Conservation (phyloP, 139 green algal species). For the Yamagishiella unicocca region DNA sequence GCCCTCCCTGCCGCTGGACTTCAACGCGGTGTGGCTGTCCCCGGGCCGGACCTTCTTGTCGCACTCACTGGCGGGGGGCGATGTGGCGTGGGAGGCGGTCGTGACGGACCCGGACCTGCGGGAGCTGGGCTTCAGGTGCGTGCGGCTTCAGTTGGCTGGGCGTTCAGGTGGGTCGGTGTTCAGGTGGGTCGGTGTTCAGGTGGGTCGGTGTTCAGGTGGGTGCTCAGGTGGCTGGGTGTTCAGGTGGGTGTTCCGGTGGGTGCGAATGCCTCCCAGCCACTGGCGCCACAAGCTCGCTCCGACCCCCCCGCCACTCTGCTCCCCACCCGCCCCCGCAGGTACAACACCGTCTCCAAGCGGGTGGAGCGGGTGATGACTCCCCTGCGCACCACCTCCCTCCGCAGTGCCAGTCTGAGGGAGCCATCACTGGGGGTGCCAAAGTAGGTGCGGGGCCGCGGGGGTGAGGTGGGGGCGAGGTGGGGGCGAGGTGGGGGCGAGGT, state of each 20-base stretch:
- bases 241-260: neutral
- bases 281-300: neutral
- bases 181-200: neutral
- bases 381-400: neutral
- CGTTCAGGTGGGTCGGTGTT: neutral
- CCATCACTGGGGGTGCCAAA: neutral
- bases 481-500: neutral
- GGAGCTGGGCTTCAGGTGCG: constrained; percentile 29
- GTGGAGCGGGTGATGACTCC: constrained; percentile 10
- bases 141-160: neutral
- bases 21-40: constrained; percentile 41
- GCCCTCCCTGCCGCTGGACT: constrained; percentile 54
- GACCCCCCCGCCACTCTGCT: neutral
- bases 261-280: neutral
- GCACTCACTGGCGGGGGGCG: constrained; percentile 49
- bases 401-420: neutral
- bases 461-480: neutral
- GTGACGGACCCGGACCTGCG: constrained; percentile 37
- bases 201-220: neutral
- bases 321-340: neutral
- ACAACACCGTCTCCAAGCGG: constrained; percentile 17
- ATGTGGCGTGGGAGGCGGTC: constrained; percentile 54
- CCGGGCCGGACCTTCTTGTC: constrained; percentile 50
- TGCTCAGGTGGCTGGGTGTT: neutral
- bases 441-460: neutral